Evolutionary conservation across 139 green algal genomes (phyloP).

Genomic region (Nannochloris sp.): DNA sequence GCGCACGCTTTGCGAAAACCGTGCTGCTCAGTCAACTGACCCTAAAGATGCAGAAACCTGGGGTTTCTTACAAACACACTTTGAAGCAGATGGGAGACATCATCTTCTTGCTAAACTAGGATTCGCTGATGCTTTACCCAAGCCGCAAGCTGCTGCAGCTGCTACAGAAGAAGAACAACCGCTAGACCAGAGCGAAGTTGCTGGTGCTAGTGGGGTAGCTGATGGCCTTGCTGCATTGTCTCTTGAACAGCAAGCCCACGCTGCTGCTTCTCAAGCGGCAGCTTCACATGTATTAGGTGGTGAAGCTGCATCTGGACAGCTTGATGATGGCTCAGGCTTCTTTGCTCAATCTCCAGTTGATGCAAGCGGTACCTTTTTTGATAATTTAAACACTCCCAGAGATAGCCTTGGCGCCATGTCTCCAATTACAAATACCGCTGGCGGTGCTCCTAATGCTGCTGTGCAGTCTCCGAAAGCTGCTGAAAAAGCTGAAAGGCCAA

Average conservation of each 20-base stretch:
- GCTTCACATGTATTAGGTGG: background rate
- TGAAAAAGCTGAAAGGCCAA: background rate
- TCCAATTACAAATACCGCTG: background rate
- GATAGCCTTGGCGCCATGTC: background rate
- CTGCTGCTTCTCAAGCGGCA: background rate
- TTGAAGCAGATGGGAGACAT: constrained; percentile 72
- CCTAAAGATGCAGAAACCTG: constrained; percentile 85
- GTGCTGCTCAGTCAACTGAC: background rate
- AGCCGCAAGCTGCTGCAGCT: constrained; percentile 10
- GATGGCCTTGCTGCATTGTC: constrained; percentile 13
- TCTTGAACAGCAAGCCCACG: constrained; percentile 6
- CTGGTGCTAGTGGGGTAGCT: constrained; percentile 1
- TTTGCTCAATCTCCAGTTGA: constrained; percentile 27
- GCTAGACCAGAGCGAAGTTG: background rate
- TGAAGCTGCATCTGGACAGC: background rate
- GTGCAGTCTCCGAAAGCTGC: background rate
- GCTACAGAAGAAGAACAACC: background rate
- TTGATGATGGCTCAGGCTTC: constrained; percentile 34
- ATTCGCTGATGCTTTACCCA: constrained; percentile 59
- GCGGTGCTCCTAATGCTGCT: background rate
- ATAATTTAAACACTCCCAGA: constrained; percentile 4
- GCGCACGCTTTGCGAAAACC: constrained; percentile 58
- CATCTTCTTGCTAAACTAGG: constrained; percentile 78
- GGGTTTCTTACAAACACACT: constrained; percentile 86
- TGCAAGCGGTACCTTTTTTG: constrained; percentile 7